These are phyloP conservation scores for Exophiala sp. DNA, from an alignment of 2,329 filamentous ascomycete species.

Conservation along the genomic window DNA sequence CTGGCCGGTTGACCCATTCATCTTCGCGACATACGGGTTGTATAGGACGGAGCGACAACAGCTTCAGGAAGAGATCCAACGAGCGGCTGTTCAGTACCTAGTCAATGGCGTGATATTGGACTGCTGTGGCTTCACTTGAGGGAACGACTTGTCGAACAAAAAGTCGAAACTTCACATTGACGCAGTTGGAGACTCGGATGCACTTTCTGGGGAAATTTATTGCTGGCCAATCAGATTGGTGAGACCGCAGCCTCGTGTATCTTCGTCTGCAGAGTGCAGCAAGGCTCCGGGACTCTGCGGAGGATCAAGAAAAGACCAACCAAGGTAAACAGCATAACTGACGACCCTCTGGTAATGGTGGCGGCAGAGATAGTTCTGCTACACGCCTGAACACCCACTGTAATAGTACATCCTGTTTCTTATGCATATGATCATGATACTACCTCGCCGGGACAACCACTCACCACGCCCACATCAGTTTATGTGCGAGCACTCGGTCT, in stretches of 20 bases:
- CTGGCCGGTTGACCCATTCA: conserved; percentile 5
- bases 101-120: not conserved
- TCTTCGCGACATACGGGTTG: conserved; percentile 4
- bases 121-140: not conserved
- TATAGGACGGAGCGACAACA: not conserved
- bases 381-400: too few relatives aligned
- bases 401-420: too few relatives aligned
- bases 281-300: not conserved
- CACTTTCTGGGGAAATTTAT: not conserved
- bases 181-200: not conserved
- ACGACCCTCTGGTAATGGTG: too few relatives aligned
- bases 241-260: not conserved
- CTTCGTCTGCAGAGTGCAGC: not conserved
- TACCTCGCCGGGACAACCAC: too few relatives aligned
- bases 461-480: conserved; percentile 59
- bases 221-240: not conserved
- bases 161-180: not conserved
- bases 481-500: conserved; percentile 74
- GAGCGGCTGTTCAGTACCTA: not conserved
- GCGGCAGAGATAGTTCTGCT: too few relatives aligned
- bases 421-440: too few relatives aligned
- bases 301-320: not conserved
- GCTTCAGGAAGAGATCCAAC: not conserved
- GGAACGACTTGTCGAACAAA: not conserved
- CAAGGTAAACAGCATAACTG: too few relatives aligned